phyloP scores from a whole-genome alignment of 2,329 filamentous ascomycete genomes.

The Microsporum ferrugineum region DNA sequence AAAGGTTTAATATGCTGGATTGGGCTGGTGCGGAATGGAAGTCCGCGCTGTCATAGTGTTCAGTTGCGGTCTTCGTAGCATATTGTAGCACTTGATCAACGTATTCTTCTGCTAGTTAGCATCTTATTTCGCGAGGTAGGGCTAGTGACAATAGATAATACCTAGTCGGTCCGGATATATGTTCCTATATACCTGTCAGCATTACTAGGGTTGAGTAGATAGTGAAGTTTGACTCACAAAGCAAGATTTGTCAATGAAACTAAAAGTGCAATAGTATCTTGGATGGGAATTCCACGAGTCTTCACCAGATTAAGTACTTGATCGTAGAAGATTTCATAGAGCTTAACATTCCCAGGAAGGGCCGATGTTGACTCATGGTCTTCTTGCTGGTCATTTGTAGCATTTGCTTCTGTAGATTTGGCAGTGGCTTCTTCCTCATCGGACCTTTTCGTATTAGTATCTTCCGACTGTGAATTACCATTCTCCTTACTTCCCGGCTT shows the following conservation, averaged over 20 bases:
- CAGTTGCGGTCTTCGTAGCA: conserved; percentile 71
- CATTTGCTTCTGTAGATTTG: not conserved
- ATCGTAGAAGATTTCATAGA: conserved; percentile 95
- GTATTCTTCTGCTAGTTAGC: conserved; percentile 49
- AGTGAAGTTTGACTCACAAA: conserved; percentile 39
- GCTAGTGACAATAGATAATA: conserved; percentile 10
- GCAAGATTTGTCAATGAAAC: conserved; percentile 92
- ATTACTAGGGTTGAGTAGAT: not conserved
- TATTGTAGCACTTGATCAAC: conserved; percentile 89
- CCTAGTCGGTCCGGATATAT: conserved; percentile 77
- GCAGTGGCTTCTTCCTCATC: not conserved
- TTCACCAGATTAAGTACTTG: conserved; percentile 91
- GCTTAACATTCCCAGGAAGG: conserved; percentile 55
- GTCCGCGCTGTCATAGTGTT: conserved; percentile 90
- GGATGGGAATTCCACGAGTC: conserved; percentile 78
- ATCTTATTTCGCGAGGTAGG: not conserved
- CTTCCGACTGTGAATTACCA: conserved; percentile 25
- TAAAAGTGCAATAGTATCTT: conserved; percentile 84
- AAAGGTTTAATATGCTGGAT: conserved; percentile 73
- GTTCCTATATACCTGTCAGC: conserved; percentile 42
- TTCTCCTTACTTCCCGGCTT: conserved; percentile 25
- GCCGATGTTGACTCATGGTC: conserved; percentile 17
- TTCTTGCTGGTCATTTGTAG: conserved; percentile 25
- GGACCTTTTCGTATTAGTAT: conserved; percentile 20
- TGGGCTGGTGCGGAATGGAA: conserved; percentile 80